phyloP scores from a whole-genome alignment of 2,329 filamentous ascomycete species.

The Diaporthe velutina region DNA sequence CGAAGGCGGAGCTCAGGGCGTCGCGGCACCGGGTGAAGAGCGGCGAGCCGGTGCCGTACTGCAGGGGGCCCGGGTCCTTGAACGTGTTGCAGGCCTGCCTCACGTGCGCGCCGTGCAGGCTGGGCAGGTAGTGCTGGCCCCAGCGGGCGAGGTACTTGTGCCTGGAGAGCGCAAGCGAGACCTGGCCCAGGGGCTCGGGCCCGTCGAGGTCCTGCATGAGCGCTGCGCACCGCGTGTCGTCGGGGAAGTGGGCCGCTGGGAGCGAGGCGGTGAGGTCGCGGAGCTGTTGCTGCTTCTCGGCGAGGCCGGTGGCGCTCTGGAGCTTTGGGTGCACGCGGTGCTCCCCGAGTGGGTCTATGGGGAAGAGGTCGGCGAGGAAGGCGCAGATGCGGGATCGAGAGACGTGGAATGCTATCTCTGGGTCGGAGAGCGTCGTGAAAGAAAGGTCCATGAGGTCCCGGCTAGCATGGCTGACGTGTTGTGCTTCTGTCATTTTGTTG shows the following conservation, averaged over 20 bases:
- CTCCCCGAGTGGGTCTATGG: conserved; percentile 52
- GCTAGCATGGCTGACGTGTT: conserved; percentile 26
- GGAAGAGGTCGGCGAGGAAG: conserved; percentile 62
- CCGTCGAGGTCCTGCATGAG: conserved; percentile 64
- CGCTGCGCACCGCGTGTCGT: conserved; percentile 57
- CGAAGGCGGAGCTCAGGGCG: conserved; percentile 62
- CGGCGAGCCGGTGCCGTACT: conserved; percentile 63
- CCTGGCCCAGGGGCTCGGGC: conserved; percentile 60
- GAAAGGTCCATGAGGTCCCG: conserved; percentile 41
- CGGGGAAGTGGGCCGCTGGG: conserved; percentile 49
- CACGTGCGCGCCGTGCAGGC: conserved; percentile 67
- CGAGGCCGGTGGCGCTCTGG: conserved; percentile 11
- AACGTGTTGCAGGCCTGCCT: conserved; percentile 72
- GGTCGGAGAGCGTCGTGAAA: conserved; percentile 44
- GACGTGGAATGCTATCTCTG: conserved; percentile 63
- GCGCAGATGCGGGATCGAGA: conserved; percentile 63
- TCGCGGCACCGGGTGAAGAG: conserved; percentile 66
- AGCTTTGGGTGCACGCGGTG: conserved; percentile 44
- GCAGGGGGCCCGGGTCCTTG: conserved; percentile 70
- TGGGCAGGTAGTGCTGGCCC: conserved; percentile 71
- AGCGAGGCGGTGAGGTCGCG: conserved; percentile 49
- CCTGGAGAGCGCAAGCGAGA: conserved; percentile 60
- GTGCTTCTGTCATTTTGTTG: conserved; percentile 44
- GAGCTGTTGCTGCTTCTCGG: conserved; percentile 44
- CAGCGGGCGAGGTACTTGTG: conserved; percentile 59